Percentiles rank a stretch among this genome's conserved stretches.
These are phyloP conservation scores for Blastocystis sp. DNA, from an alignment of 352 stramenopile species.

Conservation along the genomic window DNA sequence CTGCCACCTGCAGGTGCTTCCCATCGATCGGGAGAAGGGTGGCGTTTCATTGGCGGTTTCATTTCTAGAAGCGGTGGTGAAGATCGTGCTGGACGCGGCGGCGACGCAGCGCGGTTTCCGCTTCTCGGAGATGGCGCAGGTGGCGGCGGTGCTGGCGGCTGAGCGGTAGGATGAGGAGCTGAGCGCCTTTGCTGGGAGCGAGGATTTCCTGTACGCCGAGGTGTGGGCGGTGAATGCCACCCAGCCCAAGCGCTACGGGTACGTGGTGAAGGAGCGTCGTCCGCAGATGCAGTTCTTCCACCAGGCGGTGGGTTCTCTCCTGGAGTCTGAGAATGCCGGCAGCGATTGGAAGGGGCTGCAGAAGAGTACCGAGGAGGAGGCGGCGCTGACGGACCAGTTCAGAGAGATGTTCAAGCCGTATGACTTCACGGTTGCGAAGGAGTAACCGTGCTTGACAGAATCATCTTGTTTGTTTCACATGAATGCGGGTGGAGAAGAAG, in stretches of 20 bases:
- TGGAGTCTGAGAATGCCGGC: conserved; percentile 55
- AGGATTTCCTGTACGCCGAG: conserved; percentile 55
- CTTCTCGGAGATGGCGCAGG: conserved; percentile 41
- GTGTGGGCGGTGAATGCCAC: conserved; percentile 23
- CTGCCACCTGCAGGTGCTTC: conserved; percentile 48
- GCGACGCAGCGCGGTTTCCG: conserved; percentile 53
- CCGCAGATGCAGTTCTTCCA: conserved; percentile 68
- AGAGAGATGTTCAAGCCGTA: conserved; percentile 65
- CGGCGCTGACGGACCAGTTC: conserved; percentile 1
- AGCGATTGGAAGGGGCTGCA: conserved; percentile 59
- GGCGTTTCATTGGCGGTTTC: background rate
- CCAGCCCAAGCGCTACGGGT: conserved; percentile 33
- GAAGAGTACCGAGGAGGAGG: conserved; percentile 46
- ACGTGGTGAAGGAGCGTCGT: conserved; percentile 50
- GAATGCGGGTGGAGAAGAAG: conserved; percentile 11
- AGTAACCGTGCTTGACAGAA: conserved; percentile 5
- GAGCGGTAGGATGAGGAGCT: conserved; percentile 9
- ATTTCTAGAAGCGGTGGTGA: conserved; percentile 21
- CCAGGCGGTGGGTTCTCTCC: conserved; percentile 52
- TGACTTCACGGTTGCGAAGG: conserved; percentile 10
- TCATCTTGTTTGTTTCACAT: conserved; percentile 5
- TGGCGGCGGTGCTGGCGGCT: background rate
- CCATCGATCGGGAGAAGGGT: conserved; percentile 49
- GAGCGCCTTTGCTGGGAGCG: conserved; percentile 18
- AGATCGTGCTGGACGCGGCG: conserved; percentile 52